Evolutionary conservation across 257 asterid genomes (phyloP).

Genomic region (Galeopsis tetrahit): DNA sequence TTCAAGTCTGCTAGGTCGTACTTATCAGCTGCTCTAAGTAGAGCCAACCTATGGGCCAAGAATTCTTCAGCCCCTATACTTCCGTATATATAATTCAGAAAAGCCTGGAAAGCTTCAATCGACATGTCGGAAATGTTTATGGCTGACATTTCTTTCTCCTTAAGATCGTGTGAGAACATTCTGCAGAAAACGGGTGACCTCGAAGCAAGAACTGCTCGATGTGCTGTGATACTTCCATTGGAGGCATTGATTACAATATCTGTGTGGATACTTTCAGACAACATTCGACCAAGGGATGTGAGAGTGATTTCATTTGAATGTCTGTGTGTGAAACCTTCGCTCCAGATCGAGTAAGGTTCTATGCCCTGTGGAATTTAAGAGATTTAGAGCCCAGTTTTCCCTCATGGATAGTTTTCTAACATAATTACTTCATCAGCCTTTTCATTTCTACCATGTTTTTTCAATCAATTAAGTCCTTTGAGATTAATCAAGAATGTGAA

Average conservation of each 20-base stretch:
- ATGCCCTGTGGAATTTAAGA: conserved; percentile 51
- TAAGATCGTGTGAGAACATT: conserved; percentile 92
- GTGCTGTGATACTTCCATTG: conserved; percentile 73
- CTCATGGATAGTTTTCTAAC: background rate
- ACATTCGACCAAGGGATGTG: conserved; percentile 72
- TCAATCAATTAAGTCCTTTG: background rate
- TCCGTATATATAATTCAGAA: conserved; percentile 75
- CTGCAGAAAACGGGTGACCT: conserved; percentile 88
- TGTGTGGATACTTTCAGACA: conserved; percentile 83
- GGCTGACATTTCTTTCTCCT: conserved; percentile 75
- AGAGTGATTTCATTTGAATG: conserved; percentile 63
- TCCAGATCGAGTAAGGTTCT: conserved; percentile 75
- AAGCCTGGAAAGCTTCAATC: conserved; percentile 71
- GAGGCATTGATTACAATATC: conserved; percentile 81
- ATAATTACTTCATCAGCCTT: conserved; percentile 1
- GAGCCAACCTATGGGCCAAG: conserved; percentile 67
- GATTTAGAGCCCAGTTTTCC: background rate
- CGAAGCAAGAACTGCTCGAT: conserved; percentile 92
- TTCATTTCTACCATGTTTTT: background rate
- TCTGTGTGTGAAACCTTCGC: conserved; percentile 43
- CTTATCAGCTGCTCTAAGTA: conserved; percentile 86
- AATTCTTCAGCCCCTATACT: conserved; percentile 63
- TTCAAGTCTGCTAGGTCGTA: conserved; percentile 75
- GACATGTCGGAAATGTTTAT: conserved; percentile 88
- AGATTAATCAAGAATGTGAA: background rate